These are phyloP conservation scores for Tubosaeta sp. DNA, from an alignment of 768 basidiomycete genomes.

Conservation along the genomic window DNA sequence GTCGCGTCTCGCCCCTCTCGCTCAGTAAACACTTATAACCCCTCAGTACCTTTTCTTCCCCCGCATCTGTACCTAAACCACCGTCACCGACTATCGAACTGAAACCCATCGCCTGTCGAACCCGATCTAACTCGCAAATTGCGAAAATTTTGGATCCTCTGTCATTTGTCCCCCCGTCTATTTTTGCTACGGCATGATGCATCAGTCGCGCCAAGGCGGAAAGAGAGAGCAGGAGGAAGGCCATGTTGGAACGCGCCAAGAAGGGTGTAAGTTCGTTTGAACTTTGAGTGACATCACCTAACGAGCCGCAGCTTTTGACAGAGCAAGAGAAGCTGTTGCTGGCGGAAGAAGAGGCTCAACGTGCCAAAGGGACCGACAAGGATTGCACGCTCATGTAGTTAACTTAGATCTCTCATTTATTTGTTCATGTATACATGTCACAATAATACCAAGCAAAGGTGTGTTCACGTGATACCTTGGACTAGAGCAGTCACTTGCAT, in stretches of 20 bases:
- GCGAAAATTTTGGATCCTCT: constrained; percentile 33
- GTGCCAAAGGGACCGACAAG: constrained; percentile 34
- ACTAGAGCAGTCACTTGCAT: not conserved
- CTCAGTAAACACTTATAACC: constrained; percentile 64
- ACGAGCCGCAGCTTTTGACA: constrained; percentile 51
- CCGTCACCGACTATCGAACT: constrained; percentile 10
- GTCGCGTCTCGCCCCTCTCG: constrained; percentile 28
- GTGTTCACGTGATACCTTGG: constrained; percentile 6
- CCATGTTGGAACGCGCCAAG: constrained; percentile 67
- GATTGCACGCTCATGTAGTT: constrained; percentile 58
- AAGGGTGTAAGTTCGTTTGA: constrained; percentile 56
- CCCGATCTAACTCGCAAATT: constrained; percentile 30
- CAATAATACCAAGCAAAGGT: too few species aligned
- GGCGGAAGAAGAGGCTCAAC: constrained; percentile 48
- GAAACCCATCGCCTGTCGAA: constrained; percentile 24
- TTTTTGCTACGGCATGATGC: constrained; percentile 64
- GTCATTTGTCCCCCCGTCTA: constrained; percentile 62
- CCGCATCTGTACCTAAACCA: constrained; percentile 22
- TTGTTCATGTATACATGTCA: not conserved
- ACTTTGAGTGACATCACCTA: not conserved
- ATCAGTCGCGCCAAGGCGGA: constrained; percentile 71
- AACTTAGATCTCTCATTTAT: not conserved
- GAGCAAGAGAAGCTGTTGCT: constrained; percentile 62
- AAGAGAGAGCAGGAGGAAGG: constrained; percentile 62
- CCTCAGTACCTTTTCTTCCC: constrained; percentile 39